These are phyloP conservation scores for Mitragyna speciosa DNA, from an alignment of 257 asterid species.

Conservation along the genomic window DNA sequence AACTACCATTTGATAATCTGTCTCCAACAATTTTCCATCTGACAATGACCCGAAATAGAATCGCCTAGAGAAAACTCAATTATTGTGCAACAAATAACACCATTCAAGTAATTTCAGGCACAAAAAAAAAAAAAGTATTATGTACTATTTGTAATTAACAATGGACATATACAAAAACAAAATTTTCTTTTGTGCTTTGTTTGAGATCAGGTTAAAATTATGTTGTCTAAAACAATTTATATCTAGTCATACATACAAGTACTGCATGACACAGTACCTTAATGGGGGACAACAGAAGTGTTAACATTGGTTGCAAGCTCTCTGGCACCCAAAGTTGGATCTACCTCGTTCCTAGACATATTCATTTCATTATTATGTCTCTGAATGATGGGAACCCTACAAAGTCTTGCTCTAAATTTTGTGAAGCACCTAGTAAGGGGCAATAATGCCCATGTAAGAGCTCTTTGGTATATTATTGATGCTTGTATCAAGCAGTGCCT, in stretches of 20 bases:
- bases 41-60: not conserved
- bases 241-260: no score
- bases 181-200: no score
- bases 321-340: not conserved
- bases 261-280: no score
- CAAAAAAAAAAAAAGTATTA: not conserved
- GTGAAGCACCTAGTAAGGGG: constrained; percentile 5
- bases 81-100: not conserved
- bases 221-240: no score
- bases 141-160: no score
- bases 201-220: no score
- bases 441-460: constrained; percentile 15
- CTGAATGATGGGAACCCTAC: constrained; percentile 1
- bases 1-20: not conserved
- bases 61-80: not conserved
- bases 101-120: no score
- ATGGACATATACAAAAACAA: no score
- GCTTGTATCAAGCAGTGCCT: constrained; percentile 8
- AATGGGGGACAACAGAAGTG: not conserved
- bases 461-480: constrained; percentile 7
- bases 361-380: not conserved
- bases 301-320: constrained; percentile 1
- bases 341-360: not conserved
- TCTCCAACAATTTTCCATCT: not conserved
- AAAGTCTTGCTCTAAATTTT: constrained; percentile 1